Evolutionary conservation across 331 rosid genomes (phyloP), one percentile per base, ranked within the genome.

Genomic region (Malus hybrid): DNA sequence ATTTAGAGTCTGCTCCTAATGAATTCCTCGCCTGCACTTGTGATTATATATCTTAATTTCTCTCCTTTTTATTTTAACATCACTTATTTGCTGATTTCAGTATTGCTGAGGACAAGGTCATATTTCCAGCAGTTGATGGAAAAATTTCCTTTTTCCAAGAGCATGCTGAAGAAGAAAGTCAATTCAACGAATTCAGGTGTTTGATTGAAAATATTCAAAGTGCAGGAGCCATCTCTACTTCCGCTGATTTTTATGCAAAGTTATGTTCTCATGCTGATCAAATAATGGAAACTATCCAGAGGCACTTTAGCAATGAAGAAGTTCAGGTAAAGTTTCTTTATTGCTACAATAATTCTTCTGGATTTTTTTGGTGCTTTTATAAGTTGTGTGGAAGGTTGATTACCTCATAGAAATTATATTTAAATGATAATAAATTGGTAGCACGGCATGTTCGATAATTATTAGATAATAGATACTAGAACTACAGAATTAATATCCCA

Each of bases 71-170:
- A 50, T 84, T 81, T 82, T 77, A 75, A 69, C 73, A 44, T 79
- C 77, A 61, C 73, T 67, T 48, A 46, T 86, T 76, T 80, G 79
- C n/a, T 80, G 73, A 63, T 84, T 83, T 86, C 96, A 95, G 99
- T 83, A 95, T 89, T 83, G 98, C 99, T 5, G 99, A 95, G 91
- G 99, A 95, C 91, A 87, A 82, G 88, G 93, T 92, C 77, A 89
- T 95, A 82, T 95, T 95, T 92, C 98, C 99, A 7, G 97, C 98
- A 0, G 96, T 95, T 69, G 98, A 88, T 88, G 99, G 97, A 77
- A 89, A 90, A 65, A 73, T 95, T 76, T 95, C 98, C 28, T 95
- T 95, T 86, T 70, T 69, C 78, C 89, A 90, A 85, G 99, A 95
- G 82, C 99, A 92, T 63, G 90, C 87, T 18, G 96, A 95, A 86